These are phyloP conservation scores for Pichia sp. DNA, from an alignment of 1,139 yeast species.

Conservation along the genomic window DNA sequence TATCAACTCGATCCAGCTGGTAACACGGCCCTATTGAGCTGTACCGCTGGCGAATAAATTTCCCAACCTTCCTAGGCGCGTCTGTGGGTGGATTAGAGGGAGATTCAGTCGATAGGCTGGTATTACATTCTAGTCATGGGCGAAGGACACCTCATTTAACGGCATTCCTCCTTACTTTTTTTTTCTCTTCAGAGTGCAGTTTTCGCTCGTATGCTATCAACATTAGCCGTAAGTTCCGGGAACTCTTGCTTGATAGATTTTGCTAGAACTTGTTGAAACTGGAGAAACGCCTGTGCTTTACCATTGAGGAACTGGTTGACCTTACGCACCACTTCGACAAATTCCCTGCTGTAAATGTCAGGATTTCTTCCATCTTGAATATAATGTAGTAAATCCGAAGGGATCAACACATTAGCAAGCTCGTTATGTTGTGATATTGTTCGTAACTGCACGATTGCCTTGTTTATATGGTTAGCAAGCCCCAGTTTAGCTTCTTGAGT, in stretches of 20 bases:
- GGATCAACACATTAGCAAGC: constrained; percentile 42
- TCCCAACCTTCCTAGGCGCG: too few species aligned
- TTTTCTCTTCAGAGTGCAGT: too few species aligned
- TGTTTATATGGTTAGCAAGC: constrained; percentile 31
- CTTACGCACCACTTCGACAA: constrained; percentile 84
- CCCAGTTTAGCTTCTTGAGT: constrained; percentile 61
- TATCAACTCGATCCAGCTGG: too few species aligned
- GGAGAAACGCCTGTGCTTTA: constrained; percentile 56
- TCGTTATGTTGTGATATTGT: constrained; percentile 12
- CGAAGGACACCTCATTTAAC: too few species aligned
- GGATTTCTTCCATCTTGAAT: constrained; percentile 97
- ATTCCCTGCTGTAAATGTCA: constrained; percentile 92
- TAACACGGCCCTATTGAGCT: too few species aligned
- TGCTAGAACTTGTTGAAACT: constrained; percentile 58
- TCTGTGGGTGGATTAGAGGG: too few species aligned
- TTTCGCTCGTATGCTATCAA: constrained; percentile 38
- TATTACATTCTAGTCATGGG: too few species aligned
- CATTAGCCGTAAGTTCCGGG: constrained; percentile 57
- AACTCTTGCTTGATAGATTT: constrained; percentile 65
- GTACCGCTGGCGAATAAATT: too few species aligned
- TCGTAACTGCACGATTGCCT: constrained; percentile 11
- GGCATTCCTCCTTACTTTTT: too few species aligned
- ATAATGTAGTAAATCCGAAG: constrained; percentile 72
- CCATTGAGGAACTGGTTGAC: constrained; percentile 87
- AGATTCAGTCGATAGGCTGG: too few species aligned